Conservation (phyloP, 768 basidiomycete species). For the Phylloporus arenicola region DNA sequence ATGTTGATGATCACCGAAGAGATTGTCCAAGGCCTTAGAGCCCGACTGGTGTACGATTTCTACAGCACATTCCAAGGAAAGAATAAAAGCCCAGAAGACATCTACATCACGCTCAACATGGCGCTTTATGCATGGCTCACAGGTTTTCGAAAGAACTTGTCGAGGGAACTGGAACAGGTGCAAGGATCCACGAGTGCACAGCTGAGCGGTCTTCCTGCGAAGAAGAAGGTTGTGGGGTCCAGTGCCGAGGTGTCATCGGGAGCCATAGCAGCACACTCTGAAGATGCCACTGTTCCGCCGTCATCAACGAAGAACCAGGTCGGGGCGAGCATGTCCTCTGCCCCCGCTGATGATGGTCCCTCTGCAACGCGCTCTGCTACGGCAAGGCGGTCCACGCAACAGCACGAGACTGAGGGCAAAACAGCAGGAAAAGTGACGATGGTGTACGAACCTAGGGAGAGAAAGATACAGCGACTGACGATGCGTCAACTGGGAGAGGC, state of each 20-base stretch:
- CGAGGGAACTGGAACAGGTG: conserved; percentile 73
- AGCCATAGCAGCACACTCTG: conserved; percentile 3
- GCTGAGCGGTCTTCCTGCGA: conserved; percentile 29
- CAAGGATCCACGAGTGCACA: conserved; percentile 51
- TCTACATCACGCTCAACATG: conserved; percentile 83
- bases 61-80: conserved; percentile 61
- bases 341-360: conserved; percentile 8
- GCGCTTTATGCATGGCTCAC: conserved; percentile 80
- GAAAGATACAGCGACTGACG: conserved; percentile 72
- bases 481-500: conserved; percentile 85
- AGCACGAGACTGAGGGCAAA: conserved; percentile 12
- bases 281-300: conserved; percentile 1
- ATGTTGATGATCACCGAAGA: conserved; percentile 79
- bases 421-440: conserved; percentile 25
- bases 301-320: conserved; percentile 7
- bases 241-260: conserved; percentile 9
- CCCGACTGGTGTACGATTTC: conserved; percentile 61
- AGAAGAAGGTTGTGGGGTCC: conserved; percentile 32
- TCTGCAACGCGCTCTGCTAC: conserved; percentile 1
- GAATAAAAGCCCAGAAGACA: conserved; percentile 59
- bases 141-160: conserved; percentile 65
- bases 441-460: conserved; percentile 50
- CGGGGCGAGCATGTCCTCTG: background rate
- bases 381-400: conserved; percentile 13
- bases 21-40: conserved; percentile 33